Evolutionary conservation across 208 protist species (phyloP).

Genomic region (Crithidia acanthocephali): DNA sequence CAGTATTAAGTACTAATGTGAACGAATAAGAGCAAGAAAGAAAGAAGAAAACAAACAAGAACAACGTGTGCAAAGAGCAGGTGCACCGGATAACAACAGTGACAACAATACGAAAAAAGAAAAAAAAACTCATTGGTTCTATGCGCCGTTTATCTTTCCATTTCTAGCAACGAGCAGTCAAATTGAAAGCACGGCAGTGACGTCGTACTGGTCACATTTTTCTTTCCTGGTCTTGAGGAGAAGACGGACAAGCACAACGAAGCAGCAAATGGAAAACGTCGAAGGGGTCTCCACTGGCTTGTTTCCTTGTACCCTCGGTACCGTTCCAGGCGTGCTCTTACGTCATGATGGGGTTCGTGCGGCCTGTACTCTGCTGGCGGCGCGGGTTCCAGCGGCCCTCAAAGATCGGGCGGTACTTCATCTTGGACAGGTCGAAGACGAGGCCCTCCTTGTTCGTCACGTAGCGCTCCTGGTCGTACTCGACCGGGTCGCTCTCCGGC

Average conservation of each 20-base stretch:
- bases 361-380: constrained; percentile 80
- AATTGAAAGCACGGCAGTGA: too few relatives aligned
- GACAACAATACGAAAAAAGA: not conserved
- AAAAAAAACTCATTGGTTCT: too few relatives aligned
- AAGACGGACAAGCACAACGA: too few relatives aligned
- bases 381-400: constrained; percentile 87
- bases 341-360: constrained; percentile 87
- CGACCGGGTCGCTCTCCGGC: constrained; percentile 80
- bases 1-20: constrained; percentile 95
- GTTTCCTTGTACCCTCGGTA: too few relatives aligned
- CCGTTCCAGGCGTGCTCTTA: constrained; percentile 30
- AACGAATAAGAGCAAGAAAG: constrained; percentile 29
- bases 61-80: not conserved
- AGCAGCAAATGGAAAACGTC: too few relatives aligned
- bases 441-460: constrained; percentile 89
- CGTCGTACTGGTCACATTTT: too few relatives aligned
- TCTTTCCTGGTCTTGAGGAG: not conserved
- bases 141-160: too few relatives aligned
- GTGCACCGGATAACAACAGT: not conserved
- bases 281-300: too few relatives aligned
- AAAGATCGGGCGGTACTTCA: constrained; percentile 88
- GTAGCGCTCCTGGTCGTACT: constrained; percentile 91
- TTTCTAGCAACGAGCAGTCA: too few relatives aligned
- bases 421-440: constrained; percentile 89
- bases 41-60: constrained; percentile 15